Evolutionary conservation across 108 stramenopile species (phyloP).

Genomic region (Skeletonema costatum): DNA sequence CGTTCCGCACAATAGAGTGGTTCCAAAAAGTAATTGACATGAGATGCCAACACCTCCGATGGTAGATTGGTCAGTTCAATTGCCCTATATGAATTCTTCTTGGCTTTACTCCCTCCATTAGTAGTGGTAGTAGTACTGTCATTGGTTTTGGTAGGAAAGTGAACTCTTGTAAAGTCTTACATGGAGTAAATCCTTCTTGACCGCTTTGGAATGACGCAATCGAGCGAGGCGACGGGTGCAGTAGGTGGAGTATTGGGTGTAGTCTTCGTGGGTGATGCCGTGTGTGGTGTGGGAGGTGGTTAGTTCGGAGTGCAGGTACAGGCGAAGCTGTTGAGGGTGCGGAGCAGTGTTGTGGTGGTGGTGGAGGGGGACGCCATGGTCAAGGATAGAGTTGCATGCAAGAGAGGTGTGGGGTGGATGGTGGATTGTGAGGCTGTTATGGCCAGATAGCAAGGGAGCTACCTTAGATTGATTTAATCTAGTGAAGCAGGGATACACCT

Average conservation of each 20-base stretch:
- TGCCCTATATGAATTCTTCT: conserved; percentile 30
- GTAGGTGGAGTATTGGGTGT: conserved; percentile 59
- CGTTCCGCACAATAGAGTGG: conserved; percentile 65
- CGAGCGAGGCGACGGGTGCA: conserved; percentile 67
- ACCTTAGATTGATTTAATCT: too few species aligned
- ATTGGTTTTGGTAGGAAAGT: not conserved
- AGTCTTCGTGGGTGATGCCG: conserved; percentile 48
- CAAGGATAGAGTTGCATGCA: too few species aligned
- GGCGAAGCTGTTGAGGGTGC: conserved; percentile 11
- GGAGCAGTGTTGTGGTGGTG: not conserved
- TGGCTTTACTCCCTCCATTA: conserved; percentile 2
- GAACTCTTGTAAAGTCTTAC: conserved; percentile 40
- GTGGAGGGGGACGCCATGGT: not conserved
- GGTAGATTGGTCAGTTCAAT: conserved; percentile 35
- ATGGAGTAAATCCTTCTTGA: conserved; percentile 53
- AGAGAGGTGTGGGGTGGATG: too few species aligned
- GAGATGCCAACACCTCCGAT: conserved; percentile 4
- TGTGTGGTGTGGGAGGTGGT: conserved; percentile 16
- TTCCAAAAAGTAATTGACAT: conserved; percentile 43
- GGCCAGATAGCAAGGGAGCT: too few species aligned
- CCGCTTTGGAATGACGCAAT: conserved; percentile 45
- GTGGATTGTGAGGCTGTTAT: too few species aligned
- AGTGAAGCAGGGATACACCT: too few species aligned
- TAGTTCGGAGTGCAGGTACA: conserved; percentile 37
- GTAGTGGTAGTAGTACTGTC: not conserved